These are phyloP conservation scores for Syzygium aromaticum DNA, from an alignment of 345 rosid genomes.

Conservation along the genomic window DNA sequence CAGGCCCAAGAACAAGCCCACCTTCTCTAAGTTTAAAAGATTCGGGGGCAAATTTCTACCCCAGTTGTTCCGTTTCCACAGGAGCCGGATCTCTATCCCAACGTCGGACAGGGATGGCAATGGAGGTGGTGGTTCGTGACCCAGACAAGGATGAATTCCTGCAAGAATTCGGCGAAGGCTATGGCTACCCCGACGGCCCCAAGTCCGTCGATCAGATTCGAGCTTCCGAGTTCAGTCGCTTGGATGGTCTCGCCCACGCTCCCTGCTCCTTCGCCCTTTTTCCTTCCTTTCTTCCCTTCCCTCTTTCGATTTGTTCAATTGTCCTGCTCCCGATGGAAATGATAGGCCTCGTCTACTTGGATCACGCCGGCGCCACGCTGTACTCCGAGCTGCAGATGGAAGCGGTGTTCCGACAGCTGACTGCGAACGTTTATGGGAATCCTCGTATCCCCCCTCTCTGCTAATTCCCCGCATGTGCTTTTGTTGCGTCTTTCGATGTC, in stretches of 20 bases:
- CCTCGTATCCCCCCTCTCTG: conserved; percentile 86
- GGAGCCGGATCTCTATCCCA: not conserved
- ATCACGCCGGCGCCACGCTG: conserved; percentile 95
- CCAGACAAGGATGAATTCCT: conserved; percentile 50
- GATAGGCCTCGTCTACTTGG: conserved; percentile 73
- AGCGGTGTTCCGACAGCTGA: conserved; percentile 54
- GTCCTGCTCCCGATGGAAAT: not conserved
- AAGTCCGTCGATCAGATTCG: conserved; percentile 69
- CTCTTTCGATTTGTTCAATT: not conserved
- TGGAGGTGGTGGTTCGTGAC: not conserved
- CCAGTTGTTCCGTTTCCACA: not conserved
- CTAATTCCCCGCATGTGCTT: not conserved
- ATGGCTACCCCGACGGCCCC: conserved; percentile 78
- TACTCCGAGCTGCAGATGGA: conserved; percentile 96
- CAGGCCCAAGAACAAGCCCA: not conserved
- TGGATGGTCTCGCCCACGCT: conserved; percentile 14
- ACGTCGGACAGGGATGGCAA: not conserved
- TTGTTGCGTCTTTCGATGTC: not conserved
- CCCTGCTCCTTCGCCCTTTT: not conserved
- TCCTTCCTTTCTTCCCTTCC: not conserved
- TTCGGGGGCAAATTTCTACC: not conserved
- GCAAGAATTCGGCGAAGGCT: conserved; percentile 51
- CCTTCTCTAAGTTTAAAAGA: not conserved
- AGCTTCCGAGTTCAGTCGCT: conserved; percentile 74
- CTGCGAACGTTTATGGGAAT: conserved; percentile 65